Base-by-base conservation (phyloP, 108 stramenopile species). In the Hondaea fermentalgiana region DNA sequence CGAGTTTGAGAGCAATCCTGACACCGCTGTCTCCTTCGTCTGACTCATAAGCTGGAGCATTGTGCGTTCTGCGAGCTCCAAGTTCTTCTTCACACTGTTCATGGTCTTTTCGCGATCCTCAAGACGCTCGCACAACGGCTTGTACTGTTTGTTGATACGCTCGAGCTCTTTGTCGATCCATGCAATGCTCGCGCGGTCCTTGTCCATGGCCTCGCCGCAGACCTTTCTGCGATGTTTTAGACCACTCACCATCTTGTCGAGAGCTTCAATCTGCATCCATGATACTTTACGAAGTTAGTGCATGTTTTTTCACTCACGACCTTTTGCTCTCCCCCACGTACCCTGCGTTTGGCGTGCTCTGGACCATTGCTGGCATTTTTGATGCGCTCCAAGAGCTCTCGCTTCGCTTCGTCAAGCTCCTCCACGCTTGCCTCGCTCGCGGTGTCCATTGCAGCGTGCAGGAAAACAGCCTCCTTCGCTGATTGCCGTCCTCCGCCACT, bases 291-390 rank as follows among this genome's bases (percentile, higher is more conserved):
- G 35, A 42, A 72, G 51, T 83, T 83, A 47, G n/a, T 53, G 19
- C 19, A 57, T 57, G 35, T 35, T 35, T 35, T 35, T 2, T 35
- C 1, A 35, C 35, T 2, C 35, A 57, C 14, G 16, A 23, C 21
- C 64, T 10, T 42, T 12, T 14, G 2, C 25, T 6, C n/a, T 23
- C 6, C 12, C 10, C 6, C 51, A 83, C 76, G n/a, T 83, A 83
- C 76, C 76, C 76, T 47, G 8, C 76, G 45, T 3, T 83, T 83
- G 45, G 76, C 76, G 49, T 83, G 76, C 76, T 83, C 76, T 4
- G 76, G 76, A 6, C 76, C 76, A 83, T 83, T 83, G 76, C 76
- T 83, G 19, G 76, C 76, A 83, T 83, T 83, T 4, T 83, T 83
- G 76, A 83, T 83, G 49, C 76, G 45, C 76, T 83, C 76, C 76